Evolutionary conservation across 2,329 filamentous ascomycete species (phyloP), one percentile per base, ranked within the genome.

Genomic region (Rhynchosporium secalis): DNA sequence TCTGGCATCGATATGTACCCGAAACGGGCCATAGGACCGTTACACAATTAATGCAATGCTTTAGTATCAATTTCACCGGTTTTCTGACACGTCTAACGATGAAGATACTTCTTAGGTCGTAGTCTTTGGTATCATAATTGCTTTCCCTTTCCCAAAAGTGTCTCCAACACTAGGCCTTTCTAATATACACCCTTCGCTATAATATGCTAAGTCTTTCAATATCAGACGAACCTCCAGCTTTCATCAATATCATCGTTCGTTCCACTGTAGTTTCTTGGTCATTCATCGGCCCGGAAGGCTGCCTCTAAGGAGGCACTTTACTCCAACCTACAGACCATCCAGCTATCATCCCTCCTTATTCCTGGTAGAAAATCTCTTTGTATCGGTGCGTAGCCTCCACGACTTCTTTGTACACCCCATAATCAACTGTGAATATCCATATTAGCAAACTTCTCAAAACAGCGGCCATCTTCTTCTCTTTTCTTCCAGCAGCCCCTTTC

Each of bases 311-410:
- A 51, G 12, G 15, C 47, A 51, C 9, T 12, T 12, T 31, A n/a
- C 10, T 31, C 47, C 47, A 33, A 15, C 5, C 33, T 36, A 33
- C 29, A 28, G 9, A n/a, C 43, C n/a, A 20, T n/a, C 43, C 43
- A 46, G n/a, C 20, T 1, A 46, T 33, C 54, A 41, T 49, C 3
- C 15, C 28, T 33, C 46, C 29, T 52, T 48, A 59, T 52, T 31
- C 28, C 36, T 36, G 15, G 56, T 90, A 92, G 74, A 97, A 97
- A 57, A 98, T 88, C 65, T 86, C 80, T 72, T 89, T 90, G 74
- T 92, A 86, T 56, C 87, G 84, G 77, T 97, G 93, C 40, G 92
- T 95, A 41, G 86, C 88, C 62, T 97, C 90, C 15, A 96, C 93
- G 3, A 97, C 89, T 0, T 88, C 85, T 62, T 91, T 86, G 64